Percentiles rank a stretch among this genome's conserved stretches.
Conservation (phyloP, 495 filamentous ascomycete genomes). For the Annulohypoxylon maeteangense region DNA sequence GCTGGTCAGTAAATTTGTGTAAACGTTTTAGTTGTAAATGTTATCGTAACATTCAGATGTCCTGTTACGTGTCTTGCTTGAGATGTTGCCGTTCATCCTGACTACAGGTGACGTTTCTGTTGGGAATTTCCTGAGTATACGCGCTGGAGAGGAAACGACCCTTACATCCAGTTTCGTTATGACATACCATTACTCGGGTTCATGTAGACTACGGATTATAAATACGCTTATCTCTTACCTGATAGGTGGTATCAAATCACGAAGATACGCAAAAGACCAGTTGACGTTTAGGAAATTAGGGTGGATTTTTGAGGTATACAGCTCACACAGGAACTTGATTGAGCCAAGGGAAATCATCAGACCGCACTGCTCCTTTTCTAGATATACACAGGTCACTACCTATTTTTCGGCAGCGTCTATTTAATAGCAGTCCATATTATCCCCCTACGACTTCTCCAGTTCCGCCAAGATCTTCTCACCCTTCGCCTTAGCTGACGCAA, state of each 20-base stretch:
- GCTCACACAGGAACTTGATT: slow-evolving; percentile 51
- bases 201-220: neutral
- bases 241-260: neutral
- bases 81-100: too few relatives aligned
- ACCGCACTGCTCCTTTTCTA: slow-evolving; percentile 50
- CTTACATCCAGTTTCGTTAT: too few relatives aligned
- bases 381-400: slow-evolving; percentile 51
- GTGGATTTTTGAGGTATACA: slow-evolving; percentile 49
- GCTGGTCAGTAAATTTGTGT: too few relatives aligned
- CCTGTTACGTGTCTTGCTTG: too few relatives aligned
- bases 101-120: too few relatives aligned
- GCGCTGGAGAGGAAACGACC: too few relatives aligned
- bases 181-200: too few relatives aligned
- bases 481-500: slow-evolving; percentile 92
- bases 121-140: too few relatives aligned
- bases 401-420: slow-evolving; percentile 42
- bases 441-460: slow-evolving; percentile 76
- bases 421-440: slow-evolving; percentile 48
- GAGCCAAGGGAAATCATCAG: slow-evolving; percentile 48
- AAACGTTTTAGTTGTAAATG: too few relatives aligned
- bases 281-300: slow-evolving; percentile 32
- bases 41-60: too few relatives aligned
- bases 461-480: slow-evolving; percentile 99
- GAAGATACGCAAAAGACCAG: neutral
- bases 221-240: neutral